Evolutionary conservation across 306 rosid genomes (phyloP).

Genomic region (Macrotyloma uniflorum): DNA sequence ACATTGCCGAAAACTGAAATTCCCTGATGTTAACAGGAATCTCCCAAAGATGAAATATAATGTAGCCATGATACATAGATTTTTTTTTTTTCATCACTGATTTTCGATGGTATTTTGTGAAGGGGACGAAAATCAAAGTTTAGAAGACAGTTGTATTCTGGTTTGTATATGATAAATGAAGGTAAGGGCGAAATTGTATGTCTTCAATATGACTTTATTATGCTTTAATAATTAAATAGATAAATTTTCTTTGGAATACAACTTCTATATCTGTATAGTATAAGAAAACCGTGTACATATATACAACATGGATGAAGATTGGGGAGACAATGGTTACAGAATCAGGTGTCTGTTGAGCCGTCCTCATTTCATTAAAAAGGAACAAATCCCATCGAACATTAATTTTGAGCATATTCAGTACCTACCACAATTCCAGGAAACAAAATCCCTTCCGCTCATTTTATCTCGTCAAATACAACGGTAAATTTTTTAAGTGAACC

Average conservation of each 20-base stretch:
- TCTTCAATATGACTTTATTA: too few species aligned
- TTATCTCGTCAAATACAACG: too few species aligned
- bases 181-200: neutral
- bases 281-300: too few species aligned
- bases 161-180: neutral
- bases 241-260: neutral
- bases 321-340: too few species aligned
- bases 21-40: slow-evolving; percentile 49
- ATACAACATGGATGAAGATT: too few species aligned
- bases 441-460: too few species aligned
- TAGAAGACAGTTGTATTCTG: neutral
- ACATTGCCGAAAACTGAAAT: slow-evolving; percentile 62
- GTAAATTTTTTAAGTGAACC: neutral
- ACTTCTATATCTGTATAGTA: neutral
- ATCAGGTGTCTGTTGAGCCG: too few species aligned
- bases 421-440: too few species aligned
- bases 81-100: neutral
- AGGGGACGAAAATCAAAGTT: neutral
- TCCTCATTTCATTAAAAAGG: too few species aligned
- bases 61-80: neutral
- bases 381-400: too few species aligned
- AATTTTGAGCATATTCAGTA: too few species aligned
- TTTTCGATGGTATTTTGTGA: neutral
- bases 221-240: too few species aligned
- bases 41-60: slow-evolving; percentile 60